Base-by-base conservation (phyloP, 108 stramenopile genomes). In the Thalassiosira profunda region DNA sequence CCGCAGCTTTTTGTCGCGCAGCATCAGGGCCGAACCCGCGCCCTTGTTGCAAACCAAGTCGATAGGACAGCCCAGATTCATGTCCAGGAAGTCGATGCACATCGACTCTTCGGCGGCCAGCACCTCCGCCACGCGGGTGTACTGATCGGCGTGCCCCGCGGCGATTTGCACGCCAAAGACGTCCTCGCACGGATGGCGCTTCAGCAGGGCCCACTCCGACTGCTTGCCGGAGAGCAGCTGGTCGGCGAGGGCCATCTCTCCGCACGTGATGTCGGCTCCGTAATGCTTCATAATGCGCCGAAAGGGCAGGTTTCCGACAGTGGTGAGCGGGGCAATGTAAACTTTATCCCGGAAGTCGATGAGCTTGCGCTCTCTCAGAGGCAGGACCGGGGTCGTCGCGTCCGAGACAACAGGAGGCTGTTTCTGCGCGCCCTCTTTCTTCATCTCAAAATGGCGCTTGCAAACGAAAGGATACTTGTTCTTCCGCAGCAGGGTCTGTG, bases 251-350 rank as follows among this genome's bases (percentile, higher is more conserved):
- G 98, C 97, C 99, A 99, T 99, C 70, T 99, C 99, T 5, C 97
- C 97, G 67, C 97, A 98, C 5, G 99, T 99, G 58, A 99, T 98
- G 71, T 99, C 99, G 15, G 99, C 99, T 10, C 97, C 98, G 64
- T 80, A 91, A 11, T 82, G 67, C 72, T 97, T 98, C 93, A 98
- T 90, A 38, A 99, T 81, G 14, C 97, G 82, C 28, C 99, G 97
- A 77, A 98, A 99, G 1, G 99, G 99, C 0, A 99, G 72, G 69
- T 99, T 99, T 2, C 99, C 99, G 2, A 99, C 97, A 1, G 99
- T 99, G 3, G 99, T 99, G 4, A 99, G 87, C 4, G 99, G 99
- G 3, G 99, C 99, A 12, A 99, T 76, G 79, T 99, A 99, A 20
- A 98, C 96, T 81, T 98, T 98, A 74, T 92, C 86, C 10, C 85